Evolutionary conservation across 2,329 filamentous ascomycete species (phyloP), one percentile per base, ranked within the genome.

Genomic region (Uncinocarpus reesii): DNA sequence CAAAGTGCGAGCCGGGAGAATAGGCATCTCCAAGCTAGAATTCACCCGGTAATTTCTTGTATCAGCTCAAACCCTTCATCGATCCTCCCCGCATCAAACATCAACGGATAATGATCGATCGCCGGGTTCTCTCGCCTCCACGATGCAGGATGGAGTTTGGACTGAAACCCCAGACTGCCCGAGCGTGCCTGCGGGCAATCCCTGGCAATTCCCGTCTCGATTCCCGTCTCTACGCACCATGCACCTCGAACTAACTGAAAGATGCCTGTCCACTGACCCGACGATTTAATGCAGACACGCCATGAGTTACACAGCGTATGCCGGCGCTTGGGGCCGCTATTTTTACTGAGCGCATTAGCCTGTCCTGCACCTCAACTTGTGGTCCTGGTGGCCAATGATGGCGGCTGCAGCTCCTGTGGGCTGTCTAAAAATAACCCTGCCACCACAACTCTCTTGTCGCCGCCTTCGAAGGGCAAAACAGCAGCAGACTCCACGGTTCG

Each of bases 271-370:
- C 41, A 38, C 5, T 28, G 23, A 31, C 34, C 34, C 32, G 10
- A 21, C 15, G 15, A 15, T 18, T 13, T 8, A 18, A 11, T 38
- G 34, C 43, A 37, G 43, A 37, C 4, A 37, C 34, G 28, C 34
- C 34, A 31, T 29, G 24, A 23, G 34, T 46, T 28, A 37, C 43
- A 46, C 43, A 20, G 43, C 43, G 38, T 20, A 32, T 18, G 21
- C 35, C 23, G 43, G 43, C 43, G 43, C 43, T 46, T 46, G 23
- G 15, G 20, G 24, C 43, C 43, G 31, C 43, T 46, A 46, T 46
- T 46, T 46, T 46, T 46, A 16, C 20, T 46, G 29, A 48, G 26
- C 28, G 36, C 26, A n/a, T 23, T 40, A 31, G 35, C 45, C 31
- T 32, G 11, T n/a, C 26, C 36, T 48, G 45, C 31, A 41, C 13